Conservation (phyloP, 1,139 yeast species). For the Yamadazyma epiphylla region DNA sequence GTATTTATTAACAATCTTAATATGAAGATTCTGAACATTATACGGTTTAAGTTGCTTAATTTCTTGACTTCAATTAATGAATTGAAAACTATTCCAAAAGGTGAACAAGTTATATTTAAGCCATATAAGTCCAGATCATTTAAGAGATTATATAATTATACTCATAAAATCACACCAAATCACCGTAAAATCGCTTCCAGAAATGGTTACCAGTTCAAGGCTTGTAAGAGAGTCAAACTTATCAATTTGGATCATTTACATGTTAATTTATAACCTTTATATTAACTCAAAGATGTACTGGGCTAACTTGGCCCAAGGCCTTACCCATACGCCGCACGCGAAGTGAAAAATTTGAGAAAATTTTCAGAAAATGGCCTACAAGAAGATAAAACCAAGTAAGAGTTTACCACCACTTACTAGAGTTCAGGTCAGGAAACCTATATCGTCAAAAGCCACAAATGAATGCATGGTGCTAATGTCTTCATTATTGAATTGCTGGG, state of each 20-base stretch:
- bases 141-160: slow-evolving; percentile 34
- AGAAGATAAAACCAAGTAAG: slow-evolving; percentile 25
- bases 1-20: slow-evolving; percentile 25
- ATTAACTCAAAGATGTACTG: no score
- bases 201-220: not conserved
- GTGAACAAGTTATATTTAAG: slow-evolving; percentile 26
- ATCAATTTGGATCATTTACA: not conserved
- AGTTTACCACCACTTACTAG: slow-evolving; percentile 72
- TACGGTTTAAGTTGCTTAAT: slow-evolving; percentile 22
- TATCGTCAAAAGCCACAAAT: slow-evolving; percentile 53
- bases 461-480: slow-evolving; percentile 83
- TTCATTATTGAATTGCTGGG: slow-evolving; percentile 90
- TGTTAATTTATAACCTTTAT: no score
- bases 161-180: slow-evolving; percentile 5
- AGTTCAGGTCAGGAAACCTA: slow-evolving; percentile 66
- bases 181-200: slow-evolving; percentile 1
- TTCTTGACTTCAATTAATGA: slow-evolving; percentile 17
- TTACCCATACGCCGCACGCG: no score
- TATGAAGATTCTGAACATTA: slow-evolving; percentile 24
- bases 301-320: no score
- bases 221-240: not conserved
- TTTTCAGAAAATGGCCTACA: slow-evolving; percentile 21
- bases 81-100: slow-evolving; percentile 6
- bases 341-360: slow-evolving; percentile 7
- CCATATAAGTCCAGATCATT: slow-evolving; percentile 25